Base-by-base conservation (phyloP, 192 early-diverging fungal species). In the Podila epigama region DNA sequence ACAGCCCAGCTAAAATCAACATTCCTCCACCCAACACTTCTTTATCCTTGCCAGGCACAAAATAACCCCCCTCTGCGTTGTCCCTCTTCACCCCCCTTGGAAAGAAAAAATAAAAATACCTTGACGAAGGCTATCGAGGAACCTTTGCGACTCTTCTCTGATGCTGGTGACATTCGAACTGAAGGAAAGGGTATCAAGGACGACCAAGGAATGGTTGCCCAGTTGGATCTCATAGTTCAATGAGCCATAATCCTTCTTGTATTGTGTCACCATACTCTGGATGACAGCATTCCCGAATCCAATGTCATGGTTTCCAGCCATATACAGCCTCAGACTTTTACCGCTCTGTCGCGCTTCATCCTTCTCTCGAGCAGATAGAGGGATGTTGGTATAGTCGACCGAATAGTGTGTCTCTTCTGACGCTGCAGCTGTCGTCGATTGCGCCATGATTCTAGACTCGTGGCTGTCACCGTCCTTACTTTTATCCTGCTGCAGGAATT, bases 301-400 rank as follows among this genome's bases (percentile, higher is more conserved):
- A 50, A 96, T 89, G 75, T 98, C 97, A 75, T 98, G 97, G 79
- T 96, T 98, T 5, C 97, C 97, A 3, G 91, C 91, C 79, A 93
- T 89, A 66, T 91, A 83, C 15, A 85, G 83, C 3, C 89, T 73
- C 0, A 83, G 22, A 70, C 66, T 32, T 72, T 36, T 69, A 60
- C 81, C 66, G 2, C 61, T 35, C 5, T 58, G 11, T 20, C 58
- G 56, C 64, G 81, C 42, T 66, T 27, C 20, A 18, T 61, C 48
- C 33, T 66, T 32, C 31, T 68, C 65, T 9, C 9, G 22, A 7
- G 65, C 48, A 13, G 51, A 51, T 15, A 39, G 27, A 11, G 70
- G 70, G 18, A 55, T 56, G 40, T 65, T 51, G 22, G 48, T 58
- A 52, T 29, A 20, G 35, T 63, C 63, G 25, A 27, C 55, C 18